Percentiles rank a stretch among this genome's conserved stretches.
Conservation (phyloP, 2,329 filamentous ascomycete species). For the Xylaria sp. region DNA sequence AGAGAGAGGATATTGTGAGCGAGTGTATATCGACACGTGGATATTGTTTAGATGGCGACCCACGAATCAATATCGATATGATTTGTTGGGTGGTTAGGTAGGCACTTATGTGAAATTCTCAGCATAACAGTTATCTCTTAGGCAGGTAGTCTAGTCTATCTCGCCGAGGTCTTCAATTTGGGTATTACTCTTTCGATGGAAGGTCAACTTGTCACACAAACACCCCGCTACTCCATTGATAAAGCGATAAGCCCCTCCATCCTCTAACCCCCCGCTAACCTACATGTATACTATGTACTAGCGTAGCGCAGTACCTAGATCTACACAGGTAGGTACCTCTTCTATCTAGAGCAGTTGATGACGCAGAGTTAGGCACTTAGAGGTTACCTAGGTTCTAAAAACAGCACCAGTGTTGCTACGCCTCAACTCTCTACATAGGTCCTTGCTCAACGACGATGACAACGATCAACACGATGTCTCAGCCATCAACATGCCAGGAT, state of each 20-base stretch:
- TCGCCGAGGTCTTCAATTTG: background rate
- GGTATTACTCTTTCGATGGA: conserved; percentile 18
- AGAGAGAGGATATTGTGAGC: background rate
- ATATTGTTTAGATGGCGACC: background rate
- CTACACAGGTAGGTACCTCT: background rate
- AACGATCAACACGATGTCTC: conserved; percentile 33
- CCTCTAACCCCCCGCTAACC: background rate
- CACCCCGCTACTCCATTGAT: conserved; percentile 1
- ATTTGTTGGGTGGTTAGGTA: background rate
- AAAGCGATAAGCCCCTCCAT: conserved; percentile 13
- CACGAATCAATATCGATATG: background rate
- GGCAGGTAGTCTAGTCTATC: background rate
- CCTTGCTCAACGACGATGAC: conserved; percentile 1
- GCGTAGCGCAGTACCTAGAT: background rate
- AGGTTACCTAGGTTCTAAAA: too few relatives aligned
- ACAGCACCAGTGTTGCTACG: too few relatives aligned
- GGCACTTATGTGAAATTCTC: background rate
- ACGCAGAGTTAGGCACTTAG: too few relatives aligned
- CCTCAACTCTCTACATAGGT: background rate
- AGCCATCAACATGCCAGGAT: conserved; percentile 21
- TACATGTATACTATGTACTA: background rate
- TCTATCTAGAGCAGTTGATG: too few relatives aligned
- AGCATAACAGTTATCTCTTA: background rate
- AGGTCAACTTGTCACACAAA: conserved; percentile 7
- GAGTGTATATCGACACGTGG: background rate